Conservation (phyloP, 164 flowering plant species). For the Vitis cinerea region DNA sequence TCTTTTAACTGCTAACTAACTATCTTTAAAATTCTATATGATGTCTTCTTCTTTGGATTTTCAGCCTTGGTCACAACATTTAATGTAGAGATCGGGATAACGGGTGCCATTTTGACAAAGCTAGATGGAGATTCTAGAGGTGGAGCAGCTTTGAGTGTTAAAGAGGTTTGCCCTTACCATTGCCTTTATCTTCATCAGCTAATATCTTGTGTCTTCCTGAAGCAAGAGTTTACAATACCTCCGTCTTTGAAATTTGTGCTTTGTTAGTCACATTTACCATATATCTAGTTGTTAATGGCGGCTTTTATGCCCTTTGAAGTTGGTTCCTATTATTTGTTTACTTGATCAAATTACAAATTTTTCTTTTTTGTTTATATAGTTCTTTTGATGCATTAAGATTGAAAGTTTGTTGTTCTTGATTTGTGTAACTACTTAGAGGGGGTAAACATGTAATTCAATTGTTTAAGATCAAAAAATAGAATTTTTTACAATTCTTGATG, state of each 20-base stretch:
- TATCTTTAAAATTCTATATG: not conserved
- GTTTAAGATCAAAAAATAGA: no score
- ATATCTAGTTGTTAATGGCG: not conserved
- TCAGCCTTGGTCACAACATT: constrained; percentile 91
- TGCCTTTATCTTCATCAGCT: not conserved
- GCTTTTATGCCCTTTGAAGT: not conserved
- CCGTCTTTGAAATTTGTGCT: not conserved
- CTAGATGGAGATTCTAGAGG: constrained; percentile 99
- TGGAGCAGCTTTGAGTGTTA: constrained; percentile 98
- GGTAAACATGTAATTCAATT: no score
- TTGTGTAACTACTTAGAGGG: no score
- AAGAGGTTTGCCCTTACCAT: constrained; percentile 58
- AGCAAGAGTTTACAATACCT: no score
- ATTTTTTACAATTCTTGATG: no score
- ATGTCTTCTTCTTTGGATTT: constrained; percentile 12
- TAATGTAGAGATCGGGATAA: constrained; percentile 95
- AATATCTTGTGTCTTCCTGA: not conserved
- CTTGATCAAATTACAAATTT: not conserved
- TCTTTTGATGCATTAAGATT: not conserved
- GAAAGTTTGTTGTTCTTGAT: no score
- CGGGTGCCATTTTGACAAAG: constrained; percentile 96
- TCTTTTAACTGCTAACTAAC: not conserved
- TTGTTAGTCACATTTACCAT: not conserved
- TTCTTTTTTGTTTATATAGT: not conserved
- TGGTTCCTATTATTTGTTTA: not conserved